Evolutionary conservation across 23 red algal species (phyloP).

Genomic region (Porphyridium purpureum): DNA sequence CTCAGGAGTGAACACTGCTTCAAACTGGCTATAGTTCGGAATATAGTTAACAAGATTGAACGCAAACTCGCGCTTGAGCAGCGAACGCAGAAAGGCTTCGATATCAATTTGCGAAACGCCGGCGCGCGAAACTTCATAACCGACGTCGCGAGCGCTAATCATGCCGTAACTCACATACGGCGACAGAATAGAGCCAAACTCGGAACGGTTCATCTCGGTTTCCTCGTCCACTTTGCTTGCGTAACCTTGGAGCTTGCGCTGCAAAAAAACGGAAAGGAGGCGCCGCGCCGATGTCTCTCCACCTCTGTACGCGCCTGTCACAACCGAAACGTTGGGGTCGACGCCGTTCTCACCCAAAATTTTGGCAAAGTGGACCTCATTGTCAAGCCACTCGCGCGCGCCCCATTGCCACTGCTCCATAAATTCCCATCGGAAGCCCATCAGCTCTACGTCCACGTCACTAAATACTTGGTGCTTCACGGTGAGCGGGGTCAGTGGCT

Average conservation of each 20-base stretch:
- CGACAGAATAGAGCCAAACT: background rate
- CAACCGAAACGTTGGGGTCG: background rate
- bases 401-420: no score
- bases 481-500: no score
- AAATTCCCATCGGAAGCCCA: no score
- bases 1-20: background rate
- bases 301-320: slow-evolving; percentile 1
- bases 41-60: no score
- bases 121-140: background rate
- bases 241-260: background rate
- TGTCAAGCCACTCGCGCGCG: no score
- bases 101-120: background rate
- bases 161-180: slow-evolving; percentile 2
- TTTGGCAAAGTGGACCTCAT: no score
- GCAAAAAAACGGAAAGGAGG: background rate
- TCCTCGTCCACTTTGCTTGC: background rate
- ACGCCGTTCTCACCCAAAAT: background rate
- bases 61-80: background rate
- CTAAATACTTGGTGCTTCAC: no score
- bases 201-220: background rate
- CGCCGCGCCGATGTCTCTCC: background rate
- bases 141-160: background rate
- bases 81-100: background rate
- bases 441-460: no score
- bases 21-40: no score